Percentiles rank a stretch among this genome's conserved stretches.
phyloP scores from a whole-genome alignment of 805 yeast species.

The Starmerella potacharoeniae region DNA sequence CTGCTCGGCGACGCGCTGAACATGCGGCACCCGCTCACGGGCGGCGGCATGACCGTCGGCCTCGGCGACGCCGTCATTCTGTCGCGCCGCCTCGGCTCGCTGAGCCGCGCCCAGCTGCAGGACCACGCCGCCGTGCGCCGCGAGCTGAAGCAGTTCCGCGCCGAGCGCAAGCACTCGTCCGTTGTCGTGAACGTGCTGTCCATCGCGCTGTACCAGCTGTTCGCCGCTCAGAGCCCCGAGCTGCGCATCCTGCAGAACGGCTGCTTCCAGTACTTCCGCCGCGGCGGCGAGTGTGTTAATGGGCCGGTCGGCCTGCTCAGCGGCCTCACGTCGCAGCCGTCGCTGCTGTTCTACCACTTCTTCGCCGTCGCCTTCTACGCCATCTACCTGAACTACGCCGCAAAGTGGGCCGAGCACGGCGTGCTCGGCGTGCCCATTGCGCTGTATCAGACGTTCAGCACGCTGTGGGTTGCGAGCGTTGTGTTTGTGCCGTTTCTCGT shows the following conservation, averaged over 20 bases:
- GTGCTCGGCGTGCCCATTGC: slow-evolving; percentile 57
- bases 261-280: slow-evolving; percentile 73
- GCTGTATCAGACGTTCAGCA: slow-evolving; percentile 52
- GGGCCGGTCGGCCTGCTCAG: slow-evolving; percentile 77
- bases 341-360: slow-evolving; percentile 68
- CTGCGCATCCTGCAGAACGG: slow-evolving; percentile 69
- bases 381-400: slow-evolving; percentile 53
- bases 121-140: slow-evolving; percentile 48
- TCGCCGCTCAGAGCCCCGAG: slow-evolving; percentile 69
- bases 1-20: slow-evolving; percentile 88
- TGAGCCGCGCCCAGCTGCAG: slow-evolving; percentile 38
- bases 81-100: slow-evolving; percentile 49
- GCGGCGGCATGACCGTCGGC: slow-evolving; percentile 99
- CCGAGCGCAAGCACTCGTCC: slow-evolving; percentile 64
- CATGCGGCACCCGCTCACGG: slow-evolving; percentile 97
- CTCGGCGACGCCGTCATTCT: slow-evolving; percentile 69
- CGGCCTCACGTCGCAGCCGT: slow-evolving; percentile 70
- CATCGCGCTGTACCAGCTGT: slow-evolving; percentile 76
- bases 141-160: slow-evolving; percentile 57
- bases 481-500: slow-evolving; percentile 71
- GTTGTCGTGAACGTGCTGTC: slow-evolving; percentile 83
- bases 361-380: slow-evolving; percentile 83
- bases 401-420: slow-evolving; percentile 38
- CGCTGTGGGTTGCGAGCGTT: slow-evolving; percentile 58
- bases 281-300: slow-evolving; percentile 68